Conservation (phyloP, 805 yeast genomes). For the Ogataea trehalophila region DNA sequence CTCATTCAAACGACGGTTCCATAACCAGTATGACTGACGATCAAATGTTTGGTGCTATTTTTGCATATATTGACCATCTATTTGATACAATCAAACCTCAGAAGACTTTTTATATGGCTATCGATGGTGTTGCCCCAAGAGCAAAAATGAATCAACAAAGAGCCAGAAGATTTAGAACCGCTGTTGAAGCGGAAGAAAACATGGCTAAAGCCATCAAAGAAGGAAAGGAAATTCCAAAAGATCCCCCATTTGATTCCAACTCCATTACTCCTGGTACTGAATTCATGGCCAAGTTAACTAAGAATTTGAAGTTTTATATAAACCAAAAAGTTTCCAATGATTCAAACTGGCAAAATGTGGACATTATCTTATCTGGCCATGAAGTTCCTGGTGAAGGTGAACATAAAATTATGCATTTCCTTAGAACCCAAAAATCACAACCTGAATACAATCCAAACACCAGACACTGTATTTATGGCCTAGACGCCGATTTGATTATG, state of each 20-base stretch:
- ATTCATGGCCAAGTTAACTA: conserved; percentile 86
- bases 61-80: conserved; percentile 89
- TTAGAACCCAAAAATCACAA: conserved; percentile 73
- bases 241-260: conserved; percentile 85
- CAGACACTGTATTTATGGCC: conserved; percentile 91
- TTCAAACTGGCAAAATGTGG: conserved; percentile 75
- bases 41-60: conserved; percentile 87
- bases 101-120: conserved; percentile 88
- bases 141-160: conserved; percentile 99
- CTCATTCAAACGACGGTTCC: conserved; percentile 72
- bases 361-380: conserved; percentile 81
- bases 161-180: conserved; percentile 91
- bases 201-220: conserved; percentile 64
- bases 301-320: conserved; percentile 78
- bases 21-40: conserved; percentile 74
- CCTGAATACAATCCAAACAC: conserved; percentile 70
- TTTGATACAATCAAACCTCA: conserved; percentile 85
- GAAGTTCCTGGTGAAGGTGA: conserved; percentile 99
- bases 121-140: conserved; percentile 98
- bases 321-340: conserved; percentile 85
- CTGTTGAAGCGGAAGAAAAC: conserved; percentile 83
- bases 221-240: conserved; percentile 75
- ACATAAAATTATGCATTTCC: conserved; percentile 92
- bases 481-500: conserved; percentile 95
- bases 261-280: conserved; percentile 96